Conservation (phyloP, 176 grass and related monocot genomes). For the Hsuehochloa calcarea region DNA sequence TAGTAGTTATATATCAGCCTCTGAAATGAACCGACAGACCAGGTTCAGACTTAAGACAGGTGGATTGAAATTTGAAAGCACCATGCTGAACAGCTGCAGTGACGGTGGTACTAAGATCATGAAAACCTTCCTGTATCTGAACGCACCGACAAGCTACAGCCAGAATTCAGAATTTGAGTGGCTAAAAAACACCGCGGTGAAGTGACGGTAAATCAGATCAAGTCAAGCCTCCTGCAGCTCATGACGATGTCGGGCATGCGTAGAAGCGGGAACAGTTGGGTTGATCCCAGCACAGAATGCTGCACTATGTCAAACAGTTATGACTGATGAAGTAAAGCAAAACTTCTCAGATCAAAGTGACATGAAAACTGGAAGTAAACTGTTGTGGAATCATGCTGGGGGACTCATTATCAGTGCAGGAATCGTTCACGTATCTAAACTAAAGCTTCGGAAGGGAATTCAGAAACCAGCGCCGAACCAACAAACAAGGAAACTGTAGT, state of each 20-base stretch:
- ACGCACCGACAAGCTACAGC: neutral
- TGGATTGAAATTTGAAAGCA: neutral
- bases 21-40: neutral
- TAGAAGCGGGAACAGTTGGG: neutral
- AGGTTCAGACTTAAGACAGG: neutral
- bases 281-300: neutral
- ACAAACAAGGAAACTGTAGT: too few species aligned
- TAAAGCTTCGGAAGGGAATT: too few species aligned
- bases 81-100: neutral
- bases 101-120: neutral
- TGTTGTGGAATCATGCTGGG: too few species aligned
- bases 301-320: neutral
- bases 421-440: too few species aligned
- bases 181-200: neutral
- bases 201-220: neutral
- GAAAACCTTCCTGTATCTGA: neutral
- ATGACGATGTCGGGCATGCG: neutral
- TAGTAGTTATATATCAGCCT: neutral
- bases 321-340: neutral
- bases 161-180: neutral
- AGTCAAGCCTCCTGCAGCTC: neutral
- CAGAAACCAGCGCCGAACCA: too few species aligned
- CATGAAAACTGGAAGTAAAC: neutral
- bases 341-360: neutral
- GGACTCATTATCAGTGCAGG: too few species aligned